Percentiles rank a stretch among this genome's conserved stretches.
Conservation (phyloP, 1,284 basidiomycete species). For the Cutaneotrichosporon arboriforme region DNA sequence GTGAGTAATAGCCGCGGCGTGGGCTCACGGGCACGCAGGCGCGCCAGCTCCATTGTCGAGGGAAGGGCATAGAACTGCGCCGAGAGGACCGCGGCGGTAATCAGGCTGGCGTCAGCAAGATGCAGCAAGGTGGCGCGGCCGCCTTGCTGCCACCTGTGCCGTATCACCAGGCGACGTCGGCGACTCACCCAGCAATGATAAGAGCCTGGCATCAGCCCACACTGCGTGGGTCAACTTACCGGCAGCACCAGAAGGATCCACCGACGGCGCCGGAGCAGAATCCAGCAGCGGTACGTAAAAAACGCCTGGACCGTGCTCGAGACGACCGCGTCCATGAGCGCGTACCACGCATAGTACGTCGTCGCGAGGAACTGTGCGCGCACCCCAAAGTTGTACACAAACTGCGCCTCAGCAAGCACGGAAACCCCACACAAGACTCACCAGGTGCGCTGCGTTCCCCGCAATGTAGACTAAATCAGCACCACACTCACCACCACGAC, state of each 20-base stretch:
- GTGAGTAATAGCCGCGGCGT: not conserved
- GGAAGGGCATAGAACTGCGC: not conserved
- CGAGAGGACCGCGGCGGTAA: not conserved
- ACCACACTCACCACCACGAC: not conserved
- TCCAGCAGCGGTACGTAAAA: slow-evolving; percentile 32
- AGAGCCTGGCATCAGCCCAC: not conserved
- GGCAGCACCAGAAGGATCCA: slow-evolving; percentile 18
- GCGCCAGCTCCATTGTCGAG: not conserved
- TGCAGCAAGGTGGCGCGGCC: no score
- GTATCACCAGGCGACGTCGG: no score
- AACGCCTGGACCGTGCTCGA: slow-evolving; percentile 23
- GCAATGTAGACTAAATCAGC: no score
- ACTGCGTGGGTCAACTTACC: slow-evolving; percentile 10
- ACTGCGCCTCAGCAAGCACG: not conserved
- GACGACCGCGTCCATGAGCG: slow-evolving; percentile 16
- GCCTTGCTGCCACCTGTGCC: no score
- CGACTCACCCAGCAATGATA: not conserved
- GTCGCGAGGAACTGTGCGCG: not conserved
- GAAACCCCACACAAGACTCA: no score
- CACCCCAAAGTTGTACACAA: not conserved
- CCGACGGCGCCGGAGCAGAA: slow-evolving; percentile 24
- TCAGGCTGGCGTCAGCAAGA: not conserved
- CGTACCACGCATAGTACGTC: slow-evolving; percentile 11
- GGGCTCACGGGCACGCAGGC: slow-evolving; percentile 4
- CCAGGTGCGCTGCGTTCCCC: no score